Base-by-base conservation (phyloP, 2,329 filamentous ascomycete genomes). In the Hymenoscyphus repandus region DNA sequence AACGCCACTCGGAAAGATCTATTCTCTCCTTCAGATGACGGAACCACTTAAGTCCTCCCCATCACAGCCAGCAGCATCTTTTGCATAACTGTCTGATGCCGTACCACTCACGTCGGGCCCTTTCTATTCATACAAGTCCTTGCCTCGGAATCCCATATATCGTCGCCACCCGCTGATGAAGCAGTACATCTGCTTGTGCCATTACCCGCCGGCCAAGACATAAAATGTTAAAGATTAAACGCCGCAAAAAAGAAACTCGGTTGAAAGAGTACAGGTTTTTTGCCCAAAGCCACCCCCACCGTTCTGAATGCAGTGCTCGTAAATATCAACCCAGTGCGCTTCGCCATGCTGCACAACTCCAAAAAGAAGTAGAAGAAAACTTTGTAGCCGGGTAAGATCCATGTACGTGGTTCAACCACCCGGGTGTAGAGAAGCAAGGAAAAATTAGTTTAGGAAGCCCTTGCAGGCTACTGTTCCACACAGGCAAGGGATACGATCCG, bases 391-490 rank as follows among this genome's bases (percentile, higher is more conserved):
- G 37, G 7, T 11, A n/a, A 37, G 20, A 12, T 18, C 17, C 32
- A 20, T 38, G 32, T 46, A 22, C 44, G 33, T 18, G n/a, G 42
- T 45, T 17, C n/a, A 31, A 27, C 27, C 27, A 15, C 47, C 49
- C 47, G 52, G 18, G 22, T n/a, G 13, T 18, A 33, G 45, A 39
- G 37, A 31, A 51, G 49, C 37, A 50, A 53, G 44, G 33, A 34
- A n/a, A 51, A 45, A 57, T 81, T 78, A 99, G 73, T 99, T 99
- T 72, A 99, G 88, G 76, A 97, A 99, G 57, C 93, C 93, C 77
- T 99, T 99, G 76, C 93, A 99, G 43, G 90, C 90, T 30, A 91
- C 83, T 39, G 92, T 96, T 53, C 93, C 93, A 70, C 93, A 99
- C 45, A 99, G 83, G 75, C 93, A 99, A 45, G 93, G 93, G 63